phyloP scores from a whole-genome alignment of 2,329 filamentous ascomycete species.

The Aspergillus bombycis region DNA sequence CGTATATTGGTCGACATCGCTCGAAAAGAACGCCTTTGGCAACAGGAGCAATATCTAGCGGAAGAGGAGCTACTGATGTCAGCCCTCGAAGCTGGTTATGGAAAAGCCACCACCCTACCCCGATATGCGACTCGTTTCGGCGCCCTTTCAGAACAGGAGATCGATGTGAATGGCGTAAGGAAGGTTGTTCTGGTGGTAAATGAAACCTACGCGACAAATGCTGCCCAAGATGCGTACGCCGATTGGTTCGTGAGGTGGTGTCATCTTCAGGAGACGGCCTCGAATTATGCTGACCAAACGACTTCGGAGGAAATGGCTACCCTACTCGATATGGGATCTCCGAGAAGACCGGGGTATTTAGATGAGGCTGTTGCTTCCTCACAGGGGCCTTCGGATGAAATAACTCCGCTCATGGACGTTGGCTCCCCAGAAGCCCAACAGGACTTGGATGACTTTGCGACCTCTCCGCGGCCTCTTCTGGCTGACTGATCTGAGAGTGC shows the following conservation, averaged over 20 bases:
- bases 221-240: constrained; percentile 6
- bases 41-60: neutral
- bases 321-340: neutral
- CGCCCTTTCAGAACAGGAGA: constrained; percentile 1
- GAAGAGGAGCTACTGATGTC: neutral
- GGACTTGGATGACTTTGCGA: neutral
- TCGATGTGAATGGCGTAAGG: neutral
- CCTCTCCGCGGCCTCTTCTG: neutral
- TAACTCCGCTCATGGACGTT: neutral
- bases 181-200: constrained; percentile 12
- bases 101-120: neutral
- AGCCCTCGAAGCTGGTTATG: neutral
- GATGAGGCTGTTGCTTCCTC: neutral
- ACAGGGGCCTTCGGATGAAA: neutral
- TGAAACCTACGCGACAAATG: neutral
- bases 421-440: neutral
- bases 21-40: neutral
- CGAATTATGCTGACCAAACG: neutral
- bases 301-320: neutral
- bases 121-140: constrained; percentile 9
- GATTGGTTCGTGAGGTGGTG: constrained; percentile 13
- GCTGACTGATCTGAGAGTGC: neutral
- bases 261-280: neutral
- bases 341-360: neutral
- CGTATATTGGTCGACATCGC: neutral